Conservation (phyloP, 2,329 filamentous ascomycete species). For the Cordyceps tenuipes region DNA sequence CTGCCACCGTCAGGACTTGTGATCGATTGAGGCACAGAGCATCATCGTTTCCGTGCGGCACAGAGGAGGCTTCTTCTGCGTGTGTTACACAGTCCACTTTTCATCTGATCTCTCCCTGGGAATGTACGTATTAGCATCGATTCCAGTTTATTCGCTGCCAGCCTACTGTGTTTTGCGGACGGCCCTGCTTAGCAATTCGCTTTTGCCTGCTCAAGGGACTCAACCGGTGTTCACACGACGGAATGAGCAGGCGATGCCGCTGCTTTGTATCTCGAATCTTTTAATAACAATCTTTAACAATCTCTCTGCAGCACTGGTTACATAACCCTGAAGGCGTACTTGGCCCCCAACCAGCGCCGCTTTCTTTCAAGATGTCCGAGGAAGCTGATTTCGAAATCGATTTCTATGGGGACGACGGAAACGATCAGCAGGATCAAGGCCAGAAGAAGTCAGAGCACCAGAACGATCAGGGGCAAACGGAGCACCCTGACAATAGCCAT, state of each 20-base stretch:
- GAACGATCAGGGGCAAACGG: conserved; percentile 8
- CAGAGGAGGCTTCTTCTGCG: conserved; percentile 35
- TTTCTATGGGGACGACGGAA: conserved; percentile 55
- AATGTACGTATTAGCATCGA: conserved; percentile 49
- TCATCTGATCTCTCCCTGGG: conserved; percentile 19
- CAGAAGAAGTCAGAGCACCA: conserved; percentile 20
- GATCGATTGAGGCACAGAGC: conserved; percentile 49
- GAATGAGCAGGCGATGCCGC: neutral
- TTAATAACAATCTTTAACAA: conserved; percentile 13
- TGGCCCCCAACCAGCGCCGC: neutral
- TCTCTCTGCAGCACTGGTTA: conserved; percentile 6
- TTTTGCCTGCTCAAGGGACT: neutral
- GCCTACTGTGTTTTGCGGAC: conserved; percentile 22
- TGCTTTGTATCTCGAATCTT: conserved; percentile 12
- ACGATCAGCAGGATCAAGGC: conserved; percentile 31
- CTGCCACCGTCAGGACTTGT: conserved; percentile 5
- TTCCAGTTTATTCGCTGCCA: conserved; percentile 29
- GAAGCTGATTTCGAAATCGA: conserved; percentile 68
- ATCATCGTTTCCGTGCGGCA: conserved; percentile 43
- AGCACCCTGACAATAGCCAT: conserved; percentile 20
- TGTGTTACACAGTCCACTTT: conserved; percentile 21
- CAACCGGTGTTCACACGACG: neutral
- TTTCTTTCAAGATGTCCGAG: conserved; percentile 48
- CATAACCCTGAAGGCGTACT: neutral
- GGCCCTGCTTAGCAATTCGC: neutral